Base-by-base conservation (phyloP, 2,329 filamentous ascomycete genomes). In the Metarhizium humberi region DNA sequence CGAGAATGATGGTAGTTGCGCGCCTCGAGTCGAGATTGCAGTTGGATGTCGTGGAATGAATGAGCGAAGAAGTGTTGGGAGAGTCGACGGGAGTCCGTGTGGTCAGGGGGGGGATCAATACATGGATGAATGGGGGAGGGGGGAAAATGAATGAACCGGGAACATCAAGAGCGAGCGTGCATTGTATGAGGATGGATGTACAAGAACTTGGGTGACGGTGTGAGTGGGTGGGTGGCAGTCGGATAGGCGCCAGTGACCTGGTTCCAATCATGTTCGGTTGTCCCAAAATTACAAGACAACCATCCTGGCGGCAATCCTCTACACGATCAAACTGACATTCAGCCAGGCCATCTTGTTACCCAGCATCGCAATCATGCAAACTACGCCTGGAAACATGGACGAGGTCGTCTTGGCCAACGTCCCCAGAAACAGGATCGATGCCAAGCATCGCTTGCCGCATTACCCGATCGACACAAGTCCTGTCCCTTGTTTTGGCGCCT, bases 401-500 rank as follows among this genome's bases (percentile, higher is more conserved):
- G 25, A 25, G 25, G 25, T 25, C 25, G 25, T 25, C 25, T 25
- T 25, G 25, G 25, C 25, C 25, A 25, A 25, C 25, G 8, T 40
- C 50, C 50, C 40, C 14, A 46, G 14, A 30, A 36, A 46, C 20
- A 16, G 43, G 50, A 43, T 52, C 25, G 20, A 47, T 52, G 51
- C 51, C 51, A 46, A 52, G 40, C n/a, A 45, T 16, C 6, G 10
- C 13, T 40, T 46, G 51, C 50, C 38, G 50, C 38, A 52, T 34
- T 46, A 52, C 32, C 51, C 51, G 51, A 52, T 52, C 51, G 51
- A 34, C 42, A 20, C 18, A 5, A 29, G 42, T 52, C 50, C 34
- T 52, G 51, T 42, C 29, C 30, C 36, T n/a, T 36, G 40, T 32
- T 46, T 25, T 25, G 25, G 25, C 20, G 43, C 14, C 40, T 14